Conservation (phyloP, 345 rosid genomes). For the Murraya paniculata region DNA sequence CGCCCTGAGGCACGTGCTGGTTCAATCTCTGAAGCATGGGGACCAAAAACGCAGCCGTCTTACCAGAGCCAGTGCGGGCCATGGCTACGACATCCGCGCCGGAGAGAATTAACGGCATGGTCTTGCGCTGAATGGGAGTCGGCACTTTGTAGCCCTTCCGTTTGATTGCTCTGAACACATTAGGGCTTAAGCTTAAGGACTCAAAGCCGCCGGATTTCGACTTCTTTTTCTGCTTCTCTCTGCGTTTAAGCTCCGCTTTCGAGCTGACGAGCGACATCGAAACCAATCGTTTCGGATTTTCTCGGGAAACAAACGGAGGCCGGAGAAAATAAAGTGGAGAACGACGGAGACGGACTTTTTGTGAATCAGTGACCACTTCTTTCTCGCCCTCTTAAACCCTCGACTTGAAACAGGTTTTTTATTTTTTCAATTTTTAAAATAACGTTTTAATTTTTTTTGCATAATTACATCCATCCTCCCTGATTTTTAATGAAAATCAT, state of each 20-base stretch:
- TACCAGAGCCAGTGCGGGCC: slow-evolving; percentile 99
- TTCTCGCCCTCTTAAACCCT: neutral
- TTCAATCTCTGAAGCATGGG: slow-evolving; percentile 90
- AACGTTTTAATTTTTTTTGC: no score
- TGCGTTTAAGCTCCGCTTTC: slow-evolving; percentile 67
- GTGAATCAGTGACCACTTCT: neutral
- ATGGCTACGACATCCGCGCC: slow-evolving; percentile 96
- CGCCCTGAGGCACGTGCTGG: slow-evolving; percentile 78
- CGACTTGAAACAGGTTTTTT: neutral
- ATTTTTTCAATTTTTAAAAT: no score
- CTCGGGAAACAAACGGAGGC: neutral
- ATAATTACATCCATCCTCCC: no score
- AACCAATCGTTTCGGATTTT: neutral
- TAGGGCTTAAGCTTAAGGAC: slow-evolving; percentile 67
- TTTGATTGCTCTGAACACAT: slow-evolving; percentile 74
- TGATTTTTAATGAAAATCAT: no score
- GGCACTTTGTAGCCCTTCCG: slow-evolving; percentile 92
- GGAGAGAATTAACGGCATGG: slow-evolving; percentile 92
- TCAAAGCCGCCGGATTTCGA: slow-evolving; percentile 96
- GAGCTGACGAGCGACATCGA: slow-evolving; percentile 54
- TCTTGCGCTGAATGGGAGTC: slow-evolving; percentile 93
- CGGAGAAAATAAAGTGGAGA: neutral
- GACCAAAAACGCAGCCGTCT: slow-evolving; percentile 88
- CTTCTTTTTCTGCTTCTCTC: slow-evolving; percentile 68
- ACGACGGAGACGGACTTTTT: neutral